Evolutionary conservation across 1,284 basidiomycete species (phyloP).

Genomic region (Cutaneotrichosporon mucoides): DNA sequence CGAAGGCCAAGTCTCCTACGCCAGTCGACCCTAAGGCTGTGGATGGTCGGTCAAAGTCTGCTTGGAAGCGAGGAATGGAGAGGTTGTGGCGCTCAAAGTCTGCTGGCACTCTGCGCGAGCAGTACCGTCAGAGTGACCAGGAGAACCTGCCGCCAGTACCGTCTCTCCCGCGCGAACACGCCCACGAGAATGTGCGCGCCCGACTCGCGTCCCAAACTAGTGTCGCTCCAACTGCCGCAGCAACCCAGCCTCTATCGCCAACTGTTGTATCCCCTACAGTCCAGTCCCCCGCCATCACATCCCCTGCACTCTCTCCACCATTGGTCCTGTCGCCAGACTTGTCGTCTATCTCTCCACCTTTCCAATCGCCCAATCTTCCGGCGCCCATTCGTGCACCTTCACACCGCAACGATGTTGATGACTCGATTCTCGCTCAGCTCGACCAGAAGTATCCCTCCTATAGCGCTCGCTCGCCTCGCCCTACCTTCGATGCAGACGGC

Average conservation of each 20-base stretch:
- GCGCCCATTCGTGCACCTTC: neutral
- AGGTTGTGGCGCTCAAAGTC: constrained; percentile 45
- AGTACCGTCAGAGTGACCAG: constrained; percentile 8
- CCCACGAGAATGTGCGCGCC: neutral
- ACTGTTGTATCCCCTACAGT: neutral
- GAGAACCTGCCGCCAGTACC: constrained; percentile 27
- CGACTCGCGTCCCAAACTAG: neutral
- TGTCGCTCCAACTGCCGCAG: neutral
- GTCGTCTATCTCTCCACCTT: neutral
- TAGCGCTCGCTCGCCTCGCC: neutral
- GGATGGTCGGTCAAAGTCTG: constrained; percentile 19
- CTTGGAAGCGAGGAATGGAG: constrained; percentile 41
- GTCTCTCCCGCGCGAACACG: constrained; percentile 13
- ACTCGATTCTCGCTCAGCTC: neutral
- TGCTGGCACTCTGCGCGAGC: constrained; percentile 30
- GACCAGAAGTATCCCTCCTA: constrained; percentile 8
- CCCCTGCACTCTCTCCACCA: neutral
- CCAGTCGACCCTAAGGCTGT: neutral
- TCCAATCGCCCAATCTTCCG: neutral
- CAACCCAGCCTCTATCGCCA: neutral
- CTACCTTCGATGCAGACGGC: neutral
- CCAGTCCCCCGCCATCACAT: neutral
- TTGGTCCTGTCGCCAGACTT: neutral
- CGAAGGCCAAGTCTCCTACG: neutral
- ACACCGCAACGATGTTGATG: neutral